These are phyloP conservation scores for Raffaelea arxii DNA, from an alignment of 2,329 filamentous ascomycete species.

Conservation along the genomic window DNA sequence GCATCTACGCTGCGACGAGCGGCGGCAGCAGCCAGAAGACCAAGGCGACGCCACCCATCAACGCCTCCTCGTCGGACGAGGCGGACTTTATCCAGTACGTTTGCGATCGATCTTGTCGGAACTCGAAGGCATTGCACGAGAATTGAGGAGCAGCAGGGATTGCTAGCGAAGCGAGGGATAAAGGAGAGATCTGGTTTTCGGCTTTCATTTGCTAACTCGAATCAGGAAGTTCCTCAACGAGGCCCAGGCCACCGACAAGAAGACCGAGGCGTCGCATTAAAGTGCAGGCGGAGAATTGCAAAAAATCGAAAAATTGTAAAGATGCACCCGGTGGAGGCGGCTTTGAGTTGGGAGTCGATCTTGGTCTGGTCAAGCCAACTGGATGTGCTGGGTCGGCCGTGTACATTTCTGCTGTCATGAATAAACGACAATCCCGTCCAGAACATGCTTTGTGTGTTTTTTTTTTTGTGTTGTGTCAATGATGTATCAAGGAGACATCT, in stretches of 20 bases:
- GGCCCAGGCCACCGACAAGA: slow-evolving; percentile 31
- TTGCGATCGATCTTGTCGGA: no score
- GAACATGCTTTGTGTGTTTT: no score
- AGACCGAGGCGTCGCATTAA: slow-evolving; percentile 17
- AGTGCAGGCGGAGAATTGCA: background rate
- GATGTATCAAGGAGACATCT: no score
- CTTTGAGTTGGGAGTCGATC: background rate
- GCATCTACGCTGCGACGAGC: slow-evolving; percentile 31
- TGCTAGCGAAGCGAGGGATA: no score
- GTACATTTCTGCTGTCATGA: slow-evolving; percentile 32
- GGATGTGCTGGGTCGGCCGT: slow-evolving; percentile 19
- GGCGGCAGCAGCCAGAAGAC: slow-evolving; percentile 34
- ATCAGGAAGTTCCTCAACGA: slow-evolving; percentile 39
- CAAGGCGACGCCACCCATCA: slow-evolving; percentile 45
- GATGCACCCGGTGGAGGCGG: background rate
- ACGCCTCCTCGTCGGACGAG: slow-evolving; percentile 52
- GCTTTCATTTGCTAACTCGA: background rate
- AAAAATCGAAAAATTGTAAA: background rate
- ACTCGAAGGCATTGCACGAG: no score
- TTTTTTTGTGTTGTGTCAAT: no score
- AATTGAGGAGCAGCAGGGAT: no score
- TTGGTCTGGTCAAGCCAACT: no score
- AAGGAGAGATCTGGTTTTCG: background rate
- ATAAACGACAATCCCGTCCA: no score
- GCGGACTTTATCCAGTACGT: slow-evolving; percentile 56